Evolutionary conservation across 139 green algal genomes (phyloP).

Genomic region (Chlamydomonas eustigma): DNA sequence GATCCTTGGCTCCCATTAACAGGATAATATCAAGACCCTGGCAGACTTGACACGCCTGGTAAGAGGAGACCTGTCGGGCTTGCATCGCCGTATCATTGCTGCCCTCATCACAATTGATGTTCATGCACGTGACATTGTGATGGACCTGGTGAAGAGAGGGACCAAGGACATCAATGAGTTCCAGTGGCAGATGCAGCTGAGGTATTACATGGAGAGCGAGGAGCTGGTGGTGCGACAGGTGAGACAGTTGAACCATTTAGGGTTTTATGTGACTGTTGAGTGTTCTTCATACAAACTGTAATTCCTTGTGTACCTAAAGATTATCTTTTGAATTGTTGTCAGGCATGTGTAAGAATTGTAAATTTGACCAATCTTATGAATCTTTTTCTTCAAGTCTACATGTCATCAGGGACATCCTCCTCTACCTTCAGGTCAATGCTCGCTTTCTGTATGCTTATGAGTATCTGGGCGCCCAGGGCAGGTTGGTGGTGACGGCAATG

Average conservation of each 20-base stretch:
- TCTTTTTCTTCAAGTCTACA: too few species aligned
- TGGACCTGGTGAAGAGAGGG: slow-evolving; percentile 47
- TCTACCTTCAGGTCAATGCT: slow-evolving; percentile 57
- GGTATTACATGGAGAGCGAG: slow-evolving; percentile 71
- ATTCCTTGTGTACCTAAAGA: too few species aligned
- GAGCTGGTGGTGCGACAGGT: slow-evolving; percentile 60
- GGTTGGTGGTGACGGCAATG: slow-evolving; percentile 85
- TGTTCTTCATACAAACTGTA: too few species aligned
- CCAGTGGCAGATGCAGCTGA: slow-evolving; percentile 79
- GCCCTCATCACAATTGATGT: slow-evolving; percentile 88
- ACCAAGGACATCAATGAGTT: slow-evolving; percentile 61
- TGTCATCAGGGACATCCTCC: not conserved
- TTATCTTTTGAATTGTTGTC: too few species aligned
- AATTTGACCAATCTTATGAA: too few species aligned
- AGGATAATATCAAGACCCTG: slow-evolving; percentile 49
- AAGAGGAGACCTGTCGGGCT: slow-evolving; percentile 48
- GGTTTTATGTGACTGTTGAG: too few species aligned
- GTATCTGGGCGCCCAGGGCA: slow-evolving; percentile 79
- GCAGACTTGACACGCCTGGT: slow-evolving; percentile 66
- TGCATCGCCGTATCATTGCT: slow-evolving; percentile 60
- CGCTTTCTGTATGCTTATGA: slow-evolving; percentile 80
- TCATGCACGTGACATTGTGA: slow-evolving; percentile 74
- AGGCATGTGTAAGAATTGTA: too few species aligned
- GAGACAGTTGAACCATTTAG: not conserved
- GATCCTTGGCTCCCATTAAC: not conserved